Evolutionary conservation across 2,329 filamentous ascomycete species (phyloP), one percentile per base, ranked within the genome.

Genomic region (Ophiocordyceps camponoti-rufipedis): DNA sequence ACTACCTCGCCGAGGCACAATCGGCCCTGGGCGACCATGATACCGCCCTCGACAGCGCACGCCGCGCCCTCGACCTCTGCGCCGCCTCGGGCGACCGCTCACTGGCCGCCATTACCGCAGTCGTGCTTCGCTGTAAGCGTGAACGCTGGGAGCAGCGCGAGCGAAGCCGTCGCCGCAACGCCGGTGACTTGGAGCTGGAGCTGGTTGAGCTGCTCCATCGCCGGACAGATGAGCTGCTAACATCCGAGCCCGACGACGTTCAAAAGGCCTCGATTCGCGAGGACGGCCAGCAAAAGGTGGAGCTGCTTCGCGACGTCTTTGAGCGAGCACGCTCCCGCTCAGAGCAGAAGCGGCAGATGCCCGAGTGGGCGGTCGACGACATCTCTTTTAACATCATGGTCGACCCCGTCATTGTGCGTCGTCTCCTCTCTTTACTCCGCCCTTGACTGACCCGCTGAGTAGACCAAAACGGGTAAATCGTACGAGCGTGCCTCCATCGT

Each of bases 401-500:
- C 32, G 82, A 87, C 55, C 82, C 79, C 1, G 74, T 77, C 16
- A 60, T 75, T 41, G 72, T 74, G 55, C 59, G 69, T 59, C 4
- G 8, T n/a, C 14, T 3, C n/a, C 14, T 31, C 9, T 19, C 18
- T 23, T 33, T 13, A 42, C 28, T 10, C 51, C 10, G 4, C 9
- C 53, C 33, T 38, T 38, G 33, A 13, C 33, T 38, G 11, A 38
- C 9, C 33, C 4, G 10, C 19, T 3, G 23, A 48, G 53, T 61
- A 68, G 80, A 89, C 85, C 1, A 87, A 83, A 55, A 88, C 82
- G 1, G 91, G 91, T 12, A 84, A 88, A 51, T 91, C 83, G 1
- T 98, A 94, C 59, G 91, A 96, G 60, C 75, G 89, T 40, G 72
- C 84, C 0, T 84, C 84, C 14, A 82, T 98, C 49, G 70, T 87